Evolutionary conservation across 441 rosid genomes (phyloP).

Genomic region (Metrosideros polymorpha): DNA sequence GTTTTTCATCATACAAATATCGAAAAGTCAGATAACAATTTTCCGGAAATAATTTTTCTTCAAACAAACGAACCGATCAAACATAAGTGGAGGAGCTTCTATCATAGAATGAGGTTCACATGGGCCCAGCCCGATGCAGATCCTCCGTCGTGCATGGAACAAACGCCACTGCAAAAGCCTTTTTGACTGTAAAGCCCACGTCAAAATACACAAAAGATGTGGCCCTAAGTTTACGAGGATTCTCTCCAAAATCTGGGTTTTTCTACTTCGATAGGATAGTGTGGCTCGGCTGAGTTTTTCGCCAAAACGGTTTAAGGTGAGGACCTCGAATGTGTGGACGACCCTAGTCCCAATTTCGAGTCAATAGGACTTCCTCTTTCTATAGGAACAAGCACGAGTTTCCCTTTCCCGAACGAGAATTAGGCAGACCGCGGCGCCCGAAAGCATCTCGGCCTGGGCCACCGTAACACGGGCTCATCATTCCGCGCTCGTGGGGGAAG

Average conservation of each 20-base stretch:
- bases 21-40: fast-evolving
- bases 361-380: background rate
- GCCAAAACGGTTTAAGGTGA: background rate
- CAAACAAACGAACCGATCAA: background rate
- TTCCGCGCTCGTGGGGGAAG: background rate
- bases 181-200: background rate
- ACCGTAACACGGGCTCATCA: background rate
- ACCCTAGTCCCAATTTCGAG: too few species aligned
- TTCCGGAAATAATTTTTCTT: too few species aligned
- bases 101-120: background rate
- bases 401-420: background rate
- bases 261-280: too few species aligned
- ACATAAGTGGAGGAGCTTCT: background rate
- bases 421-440: fast-evolving
- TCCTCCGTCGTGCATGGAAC: background rate
- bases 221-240: too few species aligned
- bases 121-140: background rate
- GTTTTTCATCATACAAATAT: too few species aligned
- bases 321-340: too few species aligned
- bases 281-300: too few species aligned
- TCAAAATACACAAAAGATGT: background rate
- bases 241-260: too few species aligned
- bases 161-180: background rate
- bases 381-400: background rate
- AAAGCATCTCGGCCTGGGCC: background rate